These are phyloP conservation scores for Eucalyptus urophylla DNA, from an alignment of 345 rosid genomes.

Conservation along the genomic window DNA sequence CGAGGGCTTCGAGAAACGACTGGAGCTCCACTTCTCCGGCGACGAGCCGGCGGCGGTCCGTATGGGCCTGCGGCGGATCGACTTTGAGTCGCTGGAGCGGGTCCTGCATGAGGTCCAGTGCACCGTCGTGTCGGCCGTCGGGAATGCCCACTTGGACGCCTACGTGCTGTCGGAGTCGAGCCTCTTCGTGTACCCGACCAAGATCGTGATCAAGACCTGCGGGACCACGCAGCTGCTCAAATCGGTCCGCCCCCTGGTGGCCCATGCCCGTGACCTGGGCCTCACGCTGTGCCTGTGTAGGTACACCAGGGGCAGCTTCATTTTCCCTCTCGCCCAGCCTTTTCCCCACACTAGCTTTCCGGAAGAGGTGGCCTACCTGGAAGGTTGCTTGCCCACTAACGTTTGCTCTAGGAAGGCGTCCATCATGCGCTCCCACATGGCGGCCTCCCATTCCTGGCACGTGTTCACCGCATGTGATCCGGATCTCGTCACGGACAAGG, in stretches of 20 bases:
- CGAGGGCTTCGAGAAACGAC: constrained; percentile 95
- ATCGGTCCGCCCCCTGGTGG: constrained; percentile 74
- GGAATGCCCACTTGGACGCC: constrained; percentile 72
- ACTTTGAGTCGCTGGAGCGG: constrained; percentile 50
- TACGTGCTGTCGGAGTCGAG: constrained; percentile 96
- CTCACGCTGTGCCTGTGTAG: constrained; percentile 48
- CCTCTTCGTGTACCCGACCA: constrained; percentile 87
- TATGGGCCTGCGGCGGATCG: constrained; percentile 69
- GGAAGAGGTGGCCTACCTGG: constrained; percentile 63
- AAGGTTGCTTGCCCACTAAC: constrained; percentile 40
- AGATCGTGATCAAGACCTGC: constrained; percentile 93
- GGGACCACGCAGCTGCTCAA: constrained; percentile 96
- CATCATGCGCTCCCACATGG: constrained; percentile 52
- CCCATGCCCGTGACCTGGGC: constrained; percentile 43
- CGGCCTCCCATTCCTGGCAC: constrained; percentile 70
- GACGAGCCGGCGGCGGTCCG: constrained; percentile 7
- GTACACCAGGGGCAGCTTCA: constrained; percentile 91
- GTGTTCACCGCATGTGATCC: constrained; percentile 60
- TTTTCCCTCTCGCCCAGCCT: constrained; percentile 83
- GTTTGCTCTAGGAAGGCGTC: constrained; percentile 62
- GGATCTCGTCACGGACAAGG: background rate
- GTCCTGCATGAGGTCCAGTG: constrained; percentile 79
- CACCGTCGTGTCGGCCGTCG: constrained; percentile 90
- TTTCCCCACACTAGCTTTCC: constrained; percentile 79
- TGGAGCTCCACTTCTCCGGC: constrained; percentile 79